A percentile compares a stretch with the other conserved stretches of the same genome.
phyloP scores from a whole-genome alignment of 1,284 basidiomycete species.

The Puccinia coronata region DNA sequence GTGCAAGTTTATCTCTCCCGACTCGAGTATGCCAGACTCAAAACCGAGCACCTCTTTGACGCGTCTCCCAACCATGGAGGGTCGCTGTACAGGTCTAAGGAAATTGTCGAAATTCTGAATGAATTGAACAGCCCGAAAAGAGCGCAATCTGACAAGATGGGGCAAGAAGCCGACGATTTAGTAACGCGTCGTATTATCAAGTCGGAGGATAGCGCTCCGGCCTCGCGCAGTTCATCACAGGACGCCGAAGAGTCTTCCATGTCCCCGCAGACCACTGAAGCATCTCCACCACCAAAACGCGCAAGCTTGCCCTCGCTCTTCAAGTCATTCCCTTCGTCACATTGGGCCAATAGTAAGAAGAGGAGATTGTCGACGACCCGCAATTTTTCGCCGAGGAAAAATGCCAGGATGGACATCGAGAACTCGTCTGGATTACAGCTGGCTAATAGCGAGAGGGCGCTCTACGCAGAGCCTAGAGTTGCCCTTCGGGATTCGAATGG shows the following conservation, averaged over 20 bases:
- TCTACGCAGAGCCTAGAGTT: background rate
- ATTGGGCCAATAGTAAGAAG: background rate
- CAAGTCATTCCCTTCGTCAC: background rate
- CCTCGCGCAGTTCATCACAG: background rate
- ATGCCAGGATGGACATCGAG: conserved; percentile 7
- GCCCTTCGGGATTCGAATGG: conserved; percentile 4
- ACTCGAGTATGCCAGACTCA: conserved; percentile 43
- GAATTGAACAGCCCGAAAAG: background rate
- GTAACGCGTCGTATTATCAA: too few species aligned
- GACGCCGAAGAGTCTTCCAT: background rate
- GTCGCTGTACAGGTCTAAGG: conserved; percentile 34
- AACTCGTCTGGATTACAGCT: background rate
- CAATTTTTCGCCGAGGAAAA: conserved; percentile 2
- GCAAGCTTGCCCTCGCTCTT: background rate
- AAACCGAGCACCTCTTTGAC: conserved; percentile 33
- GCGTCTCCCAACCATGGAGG: background rate
- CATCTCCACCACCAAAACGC: background rate
- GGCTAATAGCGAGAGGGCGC: background rate
- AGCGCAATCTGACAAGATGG: background rate
- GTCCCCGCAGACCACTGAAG: background rate
- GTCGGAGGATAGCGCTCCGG: background rate
- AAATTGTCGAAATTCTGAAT: conserved; percentile 35
- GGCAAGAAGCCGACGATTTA: background rate
- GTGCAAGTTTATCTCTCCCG: conserved; percentile 49
- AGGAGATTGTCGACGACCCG: background rate